phyloP scores from a whole-genome alignment of 768 basidiomycete genomes.

The Lyophyllum decastes region DNA sequence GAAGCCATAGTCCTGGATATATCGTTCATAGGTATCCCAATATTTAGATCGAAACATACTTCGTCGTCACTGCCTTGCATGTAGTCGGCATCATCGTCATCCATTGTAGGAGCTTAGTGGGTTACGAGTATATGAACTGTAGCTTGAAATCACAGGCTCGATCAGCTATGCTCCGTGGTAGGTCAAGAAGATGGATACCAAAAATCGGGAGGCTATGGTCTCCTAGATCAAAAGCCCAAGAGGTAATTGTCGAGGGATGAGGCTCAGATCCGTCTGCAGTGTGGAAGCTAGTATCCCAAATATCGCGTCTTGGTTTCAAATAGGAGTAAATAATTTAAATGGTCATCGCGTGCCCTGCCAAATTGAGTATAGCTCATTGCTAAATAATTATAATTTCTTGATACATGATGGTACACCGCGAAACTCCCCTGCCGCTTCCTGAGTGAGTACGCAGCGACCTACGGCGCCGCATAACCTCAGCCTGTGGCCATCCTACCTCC shows the following conservation, averaged over 20 bases:
- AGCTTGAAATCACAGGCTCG: not conserved
- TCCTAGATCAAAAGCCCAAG: not conserved
- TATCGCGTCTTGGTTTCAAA: slow-evolving; percentile 7
- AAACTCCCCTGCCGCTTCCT: too few relatives aligned
- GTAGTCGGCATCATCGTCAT: slow-evolving; percentile 93
- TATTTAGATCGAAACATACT: slow-evolving; percentile 38
- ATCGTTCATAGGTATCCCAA: slow-evolving; percentile 10
- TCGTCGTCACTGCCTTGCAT: slow-evolving; percentile 90
- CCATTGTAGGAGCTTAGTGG: slow-evolving; percentile 54
- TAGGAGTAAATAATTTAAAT: not conserved
- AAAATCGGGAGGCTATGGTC: not conserved
- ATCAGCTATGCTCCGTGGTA: not conserved
- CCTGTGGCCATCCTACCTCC: too few relatives aligned
- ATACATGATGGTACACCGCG: too few relatives aligned
- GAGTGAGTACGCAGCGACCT: too few relatives aligned
- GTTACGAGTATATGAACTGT: not conserved
- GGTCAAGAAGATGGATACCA: not conserved
- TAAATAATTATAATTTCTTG: too few relatives aligned
- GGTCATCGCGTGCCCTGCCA: too few relatives aligned
- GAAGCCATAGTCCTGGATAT: slow-evolving; percentile 84
- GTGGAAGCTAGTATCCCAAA: not conserved
- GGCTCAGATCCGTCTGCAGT: not conserved
- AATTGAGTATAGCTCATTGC: too few relatives aligned
- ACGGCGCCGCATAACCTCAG: too few relatives aligned
- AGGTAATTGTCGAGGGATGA: not conserved